Base-by-base conservation (phyloP, 2,329 filamentous ascomycete species). In the Didymella arachidicola region DNA sequence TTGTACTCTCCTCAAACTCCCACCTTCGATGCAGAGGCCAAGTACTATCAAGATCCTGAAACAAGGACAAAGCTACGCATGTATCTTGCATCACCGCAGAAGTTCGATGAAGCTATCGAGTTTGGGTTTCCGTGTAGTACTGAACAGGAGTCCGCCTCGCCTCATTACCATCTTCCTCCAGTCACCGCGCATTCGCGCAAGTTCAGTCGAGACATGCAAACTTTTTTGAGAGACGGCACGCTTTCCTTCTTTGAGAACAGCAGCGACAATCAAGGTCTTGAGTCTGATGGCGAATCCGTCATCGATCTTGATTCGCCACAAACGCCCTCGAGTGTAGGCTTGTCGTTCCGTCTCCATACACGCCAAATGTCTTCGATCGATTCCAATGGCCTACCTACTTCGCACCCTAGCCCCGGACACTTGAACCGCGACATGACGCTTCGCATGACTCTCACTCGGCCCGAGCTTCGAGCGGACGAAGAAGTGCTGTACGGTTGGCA, bases 31-130 rank as follows among this genome's bases (percentile, higher is more conserved):
- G 84, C 89, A 4, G 83, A 85, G 32, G 90, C 92, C 4, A 86
- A 91, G 36, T 90, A 97, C 78, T 97, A 97, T 71, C 91, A 92
- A 73, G 93, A 97, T 68, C 92, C 93, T 0, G 91, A 96, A 73
- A 92, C 93, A 38, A 87, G 94, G 32, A 83, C 92, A 68, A 97
- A 96, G 78, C 81, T 98, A 19, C 88, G 93, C 12, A 87, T 92
- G 7, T 97, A 93, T 70, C 85, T 97, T 19, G 90, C 91, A 7
- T 96, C 93, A 1, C 90, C 93, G 0, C 91, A 96, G 66, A 97
- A 96, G 73, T 98, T 98, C 68, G 94, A 98, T 73, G 94, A 98
- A 77, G 93, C 92, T 1, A 86, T 98, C 51, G 91, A 96, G 73
- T 97, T 96, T 77, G 94, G 94, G 0, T 98, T 97, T 69, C 92